Evolutionary conservation across 768 basidiomycete genomes (phyloP), one percentile per base, ranked within the genome.

Genomic region (Boletus patriciae): DNA sequence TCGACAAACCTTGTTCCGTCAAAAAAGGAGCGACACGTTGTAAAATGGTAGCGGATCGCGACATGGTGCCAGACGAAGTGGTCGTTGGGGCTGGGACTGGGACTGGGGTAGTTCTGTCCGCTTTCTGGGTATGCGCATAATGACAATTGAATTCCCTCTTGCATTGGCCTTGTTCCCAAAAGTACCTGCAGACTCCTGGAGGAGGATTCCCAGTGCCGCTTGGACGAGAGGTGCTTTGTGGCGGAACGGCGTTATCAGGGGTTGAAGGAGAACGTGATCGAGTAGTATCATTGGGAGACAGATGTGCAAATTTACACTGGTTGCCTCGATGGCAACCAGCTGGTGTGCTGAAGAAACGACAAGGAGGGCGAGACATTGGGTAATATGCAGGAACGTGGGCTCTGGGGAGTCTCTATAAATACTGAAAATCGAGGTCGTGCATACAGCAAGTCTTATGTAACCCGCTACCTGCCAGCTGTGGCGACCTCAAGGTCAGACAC

Each of bases 131-230:
- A 57, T 85, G 84, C 23, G 47, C 55, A 60, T 66, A 83, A 36
- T 61, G 70, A 66, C 83, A 85, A 1, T 63, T 61, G 50, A 80
- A 82, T 45, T 77, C 80, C 15, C 66, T 65, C n/a, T 60, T 74
- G 66, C 83, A 85, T 41, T 57, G 68, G 11, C 82, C 83, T 1
- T 60, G 67, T 2, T 72, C 66, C 81, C 80, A 84, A 62, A 70
- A 85, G 59, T 67, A 78, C 25, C 59, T 67, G 68, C 83, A 85
- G 9, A 74, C 68, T 3, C 80, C 80, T n/a, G 51, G 58, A 43
- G 71, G 69, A n/a, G 51, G 10, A 21, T 29, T 57, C 4, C 53
- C 55, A 12, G 50, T 23, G 31, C 58, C 41, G 33, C 21, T 38
- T 44, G 64, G 40, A 52, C 29, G 54, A 21, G 40, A 7, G 18